Conservation (phyloP, 148 eudicot species). For the Rhododendron ovatum region DNA sequence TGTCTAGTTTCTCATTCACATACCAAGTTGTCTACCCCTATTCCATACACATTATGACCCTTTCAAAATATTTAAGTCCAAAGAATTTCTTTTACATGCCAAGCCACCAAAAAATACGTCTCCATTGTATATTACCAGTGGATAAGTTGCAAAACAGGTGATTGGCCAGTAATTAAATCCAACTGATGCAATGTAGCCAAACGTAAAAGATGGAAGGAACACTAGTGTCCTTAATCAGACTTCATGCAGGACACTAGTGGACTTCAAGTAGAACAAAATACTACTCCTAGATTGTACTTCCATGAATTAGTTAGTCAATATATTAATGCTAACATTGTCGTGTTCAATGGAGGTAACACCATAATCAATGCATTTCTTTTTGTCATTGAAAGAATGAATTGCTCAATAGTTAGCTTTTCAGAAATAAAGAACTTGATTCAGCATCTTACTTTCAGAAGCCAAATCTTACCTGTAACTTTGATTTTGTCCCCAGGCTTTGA, state of each 20-base stretch:
- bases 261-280: not conserved
- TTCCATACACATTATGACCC: not conserved
- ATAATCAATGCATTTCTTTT: not conserved
- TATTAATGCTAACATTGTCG: too few species aligned
- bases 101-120: not conserved
- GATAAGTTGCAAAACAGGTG: not conserved
- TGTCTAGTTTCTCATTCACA: not conserved
- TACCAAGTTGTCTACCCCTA: not conserved
- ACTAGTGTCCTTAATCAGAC: not conserved
- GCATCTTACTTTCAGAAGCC: not conserved
- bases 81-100: not conserved
- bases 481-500: conserved; percentile 95
- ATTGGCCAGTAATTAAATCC: not conserved
- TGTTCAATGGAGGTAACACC: not conserved
- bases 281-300: not conserved
- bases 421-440: not conserved
- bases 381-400: not conserved
- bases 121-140: not conserved
- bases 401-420: not conserved
- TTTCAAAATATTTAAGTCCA: not conserved
- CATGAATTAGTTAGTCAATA: not conserved
- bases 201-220: not conserved
- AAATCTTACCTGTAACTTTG: conserved; percentile 63
- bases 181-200: not conserved
- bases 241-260: not conserved